Evolutionary conservation across 2,329 filamentous ascomycete species (phyloP), one percentile per base, ranked within the genome.

Genomic region (Akanthomyces muscarius): DNA sequence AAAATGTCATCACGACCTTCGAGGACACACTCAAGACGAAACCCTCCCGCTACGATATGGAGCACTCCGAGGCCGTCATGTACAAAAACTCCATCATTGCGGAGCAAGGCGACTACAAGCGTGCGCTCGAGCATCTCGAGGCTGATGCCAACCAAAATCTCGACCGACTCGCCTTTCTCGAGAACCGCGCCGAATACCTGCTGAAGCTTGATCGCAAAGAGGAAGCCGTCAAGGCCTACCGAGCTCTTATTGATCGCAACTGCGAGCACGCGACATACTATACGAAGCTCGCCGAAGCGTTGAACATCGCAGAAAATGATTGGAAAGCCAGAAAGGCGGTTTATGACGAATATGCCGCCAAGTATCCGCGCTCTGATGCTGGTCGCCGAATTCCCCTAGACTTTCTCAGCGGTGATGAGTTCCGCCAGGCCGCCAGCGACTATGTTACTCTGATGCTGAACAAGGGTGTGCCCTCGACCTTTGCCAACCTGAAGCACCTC

Each of bases 1-100:
- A 99, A 78, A 92, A 92, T 70, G 90, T 97, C 47, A 79, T 99
- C 69, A 91, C 87, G 53, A 96, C 90, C 18, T 99, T 94, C 75
- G 95, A 99, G 76, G 92, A 95, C 66, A 98, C 94, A 0, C 76
- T 99, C 67, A 97, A 97, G 78, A 84, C 84, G 14, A 85, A 88
- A 11, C 92, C 92, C 1, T 84, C 87, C 14, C 89, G 89, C 72
- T 81, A 83, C 55, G 94, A 98, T 73, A 84, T 94, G 71, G 95
- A 99, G 76, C 91, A 98, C 76, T 95, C 93, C 38, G 95, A 99
- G 78, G 92, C 94, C 51, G 82, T 92, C 63, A 82, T 99, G 78
- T 99, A 99, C 81, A 97, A 97, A 78, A 99, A 97, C 77, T 85
- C 84, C 53, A 87, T 99, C 71, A 98, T 99, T 73, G 92, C 91